phyloP scores from a whole-genome alignment of 352 stramenopile genomes.

The Globisporangium spinosum region DNA sequence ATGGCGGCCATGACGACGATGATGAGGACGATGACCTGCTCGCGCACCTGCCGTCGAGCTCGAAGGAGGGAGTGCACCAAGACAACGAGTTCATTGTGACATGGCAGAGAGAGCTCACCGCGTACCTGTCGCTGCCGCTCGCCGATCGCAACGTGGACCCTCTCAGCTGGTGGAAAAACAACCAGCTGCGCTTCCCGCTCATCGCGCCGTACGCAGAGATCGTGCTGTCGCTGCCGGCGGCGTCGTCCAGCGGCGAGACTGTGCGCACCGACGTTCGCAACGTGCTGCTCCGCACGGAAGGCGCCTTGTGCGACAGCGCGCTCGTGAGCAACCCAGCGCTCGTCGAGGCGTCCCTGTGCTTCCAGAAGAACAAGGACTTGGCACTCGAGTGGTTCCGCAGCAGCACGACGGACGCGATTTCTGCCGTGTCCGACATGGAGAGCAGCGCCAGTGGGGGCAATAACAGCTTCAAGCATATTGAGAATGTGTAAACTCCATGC shows the following conservation, averaged over 20 bases:
- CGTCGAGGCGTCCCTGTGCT: slow-evolving; percentile 72
- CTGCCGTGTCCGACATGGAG: slow-evolving; percentile 30
- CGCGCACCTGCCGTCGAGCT: slow-evolving; percentile 54
- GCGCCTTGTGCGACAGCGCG: slow-evolving; percentile 31
- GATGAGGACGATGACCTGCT: slow-evolving; percentile 75
- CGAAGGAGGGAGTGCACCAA: slow-evolving; percentile 40
- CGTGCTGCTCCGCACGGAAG: slow-evolving; percentile 60
- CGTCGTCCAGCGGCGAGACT: slow-evolving; percentile 56
- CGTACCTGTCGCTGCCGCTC: slow-evolving; percentile 70
- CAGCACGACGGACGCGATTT: slow-evolving; percentile 23
- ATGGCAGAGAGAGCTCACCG: slow-evolving; percentile 73
- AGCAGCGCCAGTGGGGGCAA: slow-evolving; percentile 12
- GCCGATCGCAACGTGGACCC: slow-evolving; percentile 72
- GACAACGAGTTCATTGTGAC: slow-evolving; percentile 53
- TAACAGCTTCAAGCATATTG: slow-evolving; percentile 63
- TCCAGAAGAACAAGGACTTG: slow-evolving; percentile 80
- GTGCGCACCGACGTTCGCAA: slow-evolving; percentile 42
- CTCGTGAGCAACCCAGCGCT: slow-evolving; percentile 50
- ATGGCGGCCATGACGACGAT: slow-evolving; percentile 34
- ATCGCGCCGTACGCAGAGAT: slow-evolving; percentile 76
- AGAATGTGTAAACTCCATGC: slow-evolving; percentile 42
- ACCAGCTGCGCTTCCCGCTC: slow-evolving; percentile 74
- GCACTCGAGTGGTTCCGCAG: slow-evolving; percentile 76
- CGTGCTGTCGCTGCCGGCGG: slow-evolving; percentile 60
- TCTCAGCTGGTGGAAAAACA: slow-evolving; percentile 72